Evolutionary conservation across 345 rosid species (phyloP), one percentile per base, ranked within the genome.

Genomic region (Luvunga scandens): DNA sequence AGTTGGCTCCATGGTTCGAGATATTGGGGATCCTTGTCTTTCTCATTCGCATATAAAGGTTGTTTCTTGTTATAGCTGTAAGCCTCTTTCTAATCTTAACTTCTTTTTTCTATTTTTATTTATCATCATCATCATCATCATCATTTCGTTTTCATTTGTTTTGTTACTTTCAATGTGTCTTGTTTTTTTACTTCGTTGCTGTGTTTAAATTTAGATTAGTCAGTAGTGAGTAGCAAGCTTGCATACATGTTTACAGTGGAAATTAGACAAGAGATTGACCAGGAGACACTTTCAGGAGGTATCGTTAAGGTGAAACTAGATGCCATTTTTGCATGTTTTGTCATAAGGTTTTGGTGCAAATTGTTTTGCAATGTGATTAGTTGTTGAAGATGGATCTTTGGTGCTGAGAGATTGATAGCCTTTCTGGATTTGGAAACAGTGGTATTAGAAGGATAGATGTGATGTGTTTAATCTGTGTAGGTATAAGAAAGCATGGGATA

Each of bases 21-120:
- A 91, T 74, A 86, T 94, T 81, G 91, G 97, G 82, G 92, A 92
- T 81, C 93, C 97, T 78, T 94, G 97, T 83, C 90, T 94, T 70
- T 82, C 88, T 45, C 93, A 90, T 73, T 89, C 95, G 34, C 87
- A 84, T 28, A 85, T 88, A 80, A 92, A 91, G 97, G 93, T 91
- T 91, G 90, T 53, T 53, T 45, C 50, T 45, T 53, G 57, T 88
- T 86, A 76, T 87, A 65, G 73, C 87, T 83, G 82, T 89, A 85
- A 89, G 89, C 78, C 28, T 6, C 78, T 81, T 75, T 76, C 62
- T 76, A 78, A 71, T 68, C 48, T 45, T 13, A 45, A 45, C 50
- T 45, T 45, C 50, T 45, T 45, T 45, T 45, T 45, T 13, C 18
- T 13, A 45, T 45, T 45, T 45, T 45, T 45, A 12, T 45, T 45